phyloP scores from a whole-genome alignment of 805 yeast species.

The Nakazawaea wickerhamii region DNA sequence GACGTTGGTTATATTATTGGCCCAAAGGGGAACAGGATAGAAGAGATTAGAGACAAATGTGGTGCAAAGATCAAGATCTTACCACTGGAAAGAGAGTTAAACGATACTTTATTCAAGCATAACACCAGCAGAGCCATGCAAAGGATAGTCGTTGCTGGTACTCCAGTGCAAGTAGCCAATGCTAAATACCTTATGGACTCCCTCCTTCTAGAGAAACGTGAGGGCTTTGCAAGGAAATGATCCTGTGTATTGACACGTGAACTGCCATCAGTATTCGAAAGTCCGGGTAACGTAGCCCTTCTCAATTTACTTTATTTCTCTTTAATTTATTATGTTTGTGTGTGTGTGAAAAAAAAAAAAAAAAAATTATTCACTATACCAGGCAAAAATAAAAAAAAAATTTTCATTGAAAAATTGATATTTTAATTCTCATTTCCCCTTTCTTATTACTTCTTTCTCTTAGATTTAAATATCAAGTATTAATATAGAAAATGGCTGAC shows the following conservation, averaged over 20 bases:
- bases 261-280: slow-evolving; percentile 4
- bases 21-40: slow-evolving; percentile 33
- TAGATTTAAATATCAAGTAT: not conserved
- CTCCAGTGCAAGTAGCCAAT: slow-evolving; percentile 17
- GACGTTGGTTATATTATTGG: slow-evolving; percentile 42
- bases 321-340: too few species aligned
- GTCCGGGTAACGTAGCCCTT: too few species aligned
- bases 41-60: slow-evolving; percentile 23
- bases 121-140: slow-evolving; percentile 19
- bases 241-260: slow-evolving; percentile 2
- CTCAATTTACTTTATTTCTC: too few species aligned
- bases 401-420: slow-evolving; percentile 4
- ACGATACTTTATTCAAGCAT: slow-evolving; percentile 11
- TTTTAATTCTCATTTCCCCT: slow-evolving; percentile 13
- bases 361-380: slow-evolving; percentile 15
- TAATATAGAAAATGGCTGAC: slow-evolving; percentile 67
- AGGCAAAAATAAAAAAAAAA: slow-evolving; percentile 16
- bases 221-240: not conserved
- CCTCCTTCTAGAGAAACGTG: slow-evolving; percentile 11
- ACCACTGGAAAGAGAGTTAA: slow-evolving; percentile 22
- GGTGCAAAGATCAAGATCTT: slow-evolving; percentile 35
- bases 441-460: slow-evolving; percentile 1
- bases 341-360: too few species aligned
- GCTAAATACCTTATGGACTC: slow-evolving; percentile 24
- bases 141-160: slow-evolving; percentile 28